Base-by-base conservation (phyloP, 768 basidiomycete species). In the Lactifluus pinguis region DNA sequence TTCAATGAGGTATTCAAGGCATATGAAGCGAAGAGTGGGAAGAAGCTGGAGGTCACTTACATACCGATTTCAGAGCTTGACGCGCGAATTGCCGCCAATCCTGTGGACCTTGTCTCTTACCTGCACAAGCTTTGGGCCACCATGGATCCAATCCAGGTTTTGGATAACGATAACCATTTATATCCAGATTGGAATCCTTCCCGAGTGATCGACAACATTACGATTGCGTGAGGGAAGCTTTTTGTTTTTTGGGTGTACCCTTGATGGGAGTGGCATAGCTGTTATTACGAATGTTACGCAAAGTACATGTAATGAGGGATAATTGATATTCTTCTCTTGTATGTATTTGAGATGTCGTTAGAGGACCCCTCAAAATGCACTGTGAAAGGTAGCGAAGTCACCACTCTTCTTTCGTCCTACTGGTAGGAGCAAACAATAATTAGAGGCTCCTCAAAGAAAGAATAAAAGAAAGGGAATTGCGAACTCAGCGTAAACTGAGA, bases 121-220 rank as follows among this genome's bases (percentile, higher is more conserved):
- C 4, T 67, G 45, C 53, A 53, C 21, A 53, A 39, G 45, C 1
- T 49, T 6, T 66, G 50, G 60, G 65, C 59, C 8, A 51, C 61
- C 7, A 1, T 9, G 55, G 55, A n/a, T 48, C 55, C 25, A 25
- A 25, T 25, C 2, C 25, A 25, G 17, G 49, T 41, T 38, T 25
- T 2, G 60, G 34, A 41, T 5, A 34, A 30, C 8, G 60, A 57
- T 41, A 66, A 66, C 41, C 42, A 61, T 14, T 15, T 60, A 6
- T 67, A 59, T 29, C 66, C 66, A 1, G 66, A 55, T 19, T 67
- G 62, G 62, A 67, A 67, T 17, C 67, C 66, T 34, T 55, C 55
- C 4, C n/a, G 45, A 10, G 59, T 55, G 3, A 17, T 66, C 10
- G 66, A 67, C 30, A 42, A 48, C 53, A 5, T 45, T 13, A 53